Percentiles rank a stretch among this genome's conserved stretches.
Evolutionary conservation across 495 filamentous ascomycete species (phyloP).

Genomic region (Coniosporium apollinis): DNA sequence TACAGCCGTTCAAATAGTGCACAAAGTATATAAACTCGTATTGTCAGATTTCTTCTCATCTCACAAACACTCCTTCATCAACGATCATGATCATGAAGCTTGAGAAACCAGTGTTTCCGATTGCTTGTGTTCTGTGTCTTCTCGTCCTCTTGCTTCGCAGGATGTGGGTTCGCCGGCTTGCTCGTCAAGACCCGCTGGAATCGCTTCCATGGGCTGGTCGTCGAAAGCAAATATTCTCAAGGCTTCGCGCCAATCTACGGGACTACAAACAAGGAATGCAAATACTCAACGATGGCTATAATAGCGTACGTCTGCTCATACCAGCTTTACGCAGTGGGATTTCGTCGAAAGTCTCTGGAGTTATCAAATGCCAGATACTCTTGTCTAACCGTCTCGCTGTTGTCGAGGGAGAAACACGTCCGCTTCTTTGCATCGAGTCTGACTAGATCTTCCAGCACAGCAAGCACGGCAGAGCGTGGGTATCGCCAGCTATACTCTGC

Average conservation of each 20-base stretch:
- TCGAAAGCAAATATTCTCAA: background rate
- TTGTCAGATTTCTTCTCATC: too few relatives aligned
- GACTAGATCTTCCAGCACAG: background rate
- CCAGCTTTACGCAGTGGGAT: background rate
- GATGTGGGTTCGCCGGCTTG: background rate
- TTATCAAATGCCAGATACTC: too few relatives aligned
- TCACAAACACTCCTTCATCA: too few relatives aligned
- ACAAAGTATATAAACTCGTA: too few relatives aligned
- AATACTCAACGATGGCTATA: background rate
- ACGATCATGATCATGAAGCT: too few relatives aligned
- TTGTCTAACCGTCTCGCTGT: too few relatives aligned
- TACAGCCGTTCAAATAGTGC: too few relatives aligned
- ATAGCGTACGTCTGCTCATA: background rate
- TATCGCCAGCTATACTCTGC: background rate
- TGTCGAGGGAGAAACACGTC: too few relatives aligned
- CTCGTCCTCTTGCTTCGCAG: background rate
- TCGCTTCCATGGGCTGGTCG: background rate
- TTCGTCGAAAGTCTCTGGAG: background rate
- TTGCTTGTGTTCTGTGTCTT: too few relatives aligned
- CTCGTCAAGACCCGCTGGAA: background rate
- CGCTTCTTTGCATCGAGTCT: too few relatives aligned
- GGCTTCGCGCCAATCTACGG: background rate
- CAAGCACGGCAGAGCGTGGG: background rate
- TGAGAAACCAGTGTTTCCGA: too few relatives aligned
- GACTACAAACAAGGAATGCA: constrained; percentile 1